A percentile compares a stretch with the other conserved stretches of the same genome.
Evolutionary conservation across 768 basidiomycete genomes (phyloP).

Genomic region (Mycena crocata): DNA sequence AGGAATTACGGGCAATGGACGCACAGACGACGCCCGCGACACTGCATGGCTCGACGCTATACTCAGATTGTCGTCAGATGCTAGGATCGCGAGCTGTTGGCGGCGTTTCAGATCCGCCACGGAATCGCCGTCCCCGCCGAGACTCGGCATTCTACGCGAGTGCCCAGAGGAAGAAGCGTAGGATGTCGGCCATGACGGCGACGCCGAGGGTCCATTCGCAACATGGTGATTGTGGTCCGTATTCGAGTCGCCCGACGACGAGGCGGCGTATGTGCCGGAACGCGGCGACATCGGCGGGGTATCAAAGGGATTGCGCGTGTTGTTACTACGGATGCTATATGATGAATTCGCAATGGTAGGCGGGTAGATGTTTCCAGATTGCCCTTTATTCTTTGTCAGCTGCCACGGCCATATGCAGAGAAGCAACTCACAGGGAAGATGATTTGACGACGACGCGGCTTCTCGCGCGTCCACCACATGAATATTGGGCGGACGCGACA

Average conservation of each 20-base stretch:
- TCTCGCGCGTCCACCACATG: background rate
- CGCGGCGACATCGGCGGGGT: constrained; percentile 29
- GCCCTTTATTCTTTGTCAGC: constrained; percentile 1
- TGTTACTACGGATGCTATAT: background rate
- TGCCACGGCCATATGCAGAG: background rate
- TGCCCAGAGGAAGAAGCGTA: constrained; percentile 27
- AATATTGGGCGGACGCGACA: constrained; percentile 16
- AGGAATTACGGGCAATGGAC: constrained; percentile 32
- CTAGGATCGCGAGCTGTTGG: constrained; percentile 19
- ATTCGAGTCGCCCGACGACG: constrained; percentile 19
- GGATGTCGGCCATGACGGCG: constrained; percentile 3
- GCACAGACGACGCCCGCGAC: constrained; percentile 21
- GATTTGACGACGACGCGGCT: background rate
- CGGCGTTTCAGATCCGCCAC: constrained; percentile 32
- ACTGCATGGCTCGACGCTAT: background rate
- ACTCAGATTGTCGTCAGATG: constrained; percentile 21
- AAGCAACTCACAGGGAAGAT: constrained; percentile 18
- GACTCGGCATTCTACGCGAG: constrained; percentile 23
- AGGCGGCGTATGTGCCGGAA: constrained; percentile 10
- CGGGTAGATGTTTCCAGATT: constrained; percentile 14
- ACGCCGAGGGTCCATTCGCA: background rate
- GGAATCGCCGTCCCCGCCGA: constrained; percentile 27
- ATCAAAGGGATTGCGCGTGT: constrained; percentile 15
- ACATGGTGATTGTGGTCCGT: background rate
- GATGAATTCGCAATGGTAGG: constrained; percentile 18